Evolutionary conservation across 2,329 filamentous ascomycete genomes (phyloP).

Genomic region (Fusarium subtropicale): DNA sequence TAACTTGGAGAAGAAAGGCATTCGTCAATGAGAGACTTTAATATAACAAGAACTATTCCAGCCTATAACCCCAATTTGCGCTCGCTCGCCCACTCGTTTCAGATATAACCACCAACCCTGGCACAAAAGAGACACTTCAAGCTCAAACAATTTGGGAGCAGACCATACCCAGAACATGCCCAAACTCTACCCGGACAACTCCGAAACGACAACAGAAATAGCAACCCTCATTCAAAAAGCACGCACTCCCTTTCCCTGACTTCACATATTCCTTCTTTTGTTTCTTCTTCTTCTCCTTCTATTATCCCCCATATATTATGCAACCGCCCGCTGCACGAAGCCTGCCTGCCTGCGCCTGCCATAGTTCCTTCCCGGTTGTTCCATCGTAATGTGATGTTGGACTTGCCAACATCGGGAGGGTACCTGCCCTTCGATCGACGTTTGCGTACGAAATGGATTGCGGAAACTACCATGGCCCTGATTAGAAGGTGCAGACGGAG

Average conservation of each 20-base stretch:
- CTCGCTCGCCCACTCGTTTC: conserved; percentile 15
- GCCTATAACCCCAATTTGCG: background rate
- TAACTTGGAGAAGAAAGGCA: background rate
- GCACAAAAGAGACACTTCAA: background rate
- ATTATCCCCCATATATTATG: conserved; percentile 12
- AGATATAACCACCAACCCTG: conserved; percentile 3
- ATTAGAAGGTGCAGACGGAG: background rate
- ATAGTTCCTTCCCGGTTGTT: background rate
- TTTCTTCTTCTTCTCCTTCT: background rate
- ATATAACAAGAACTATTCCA: background rate
- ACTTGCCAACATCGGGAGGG: conserved; percentile 4
- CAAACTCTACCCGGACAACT: background rate
- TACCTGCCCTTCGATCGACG: conserved; percentile 10
- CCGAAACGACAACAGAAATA: conserved; percentile 1
- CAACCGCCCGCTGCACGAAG: conserved; percentile 7
- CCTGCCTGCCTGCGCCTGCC: background rate
- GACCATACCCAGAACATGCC: background rate
- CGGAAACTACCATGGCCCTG: background rate
- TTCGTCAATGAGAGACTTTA: conserved; percentile 6
- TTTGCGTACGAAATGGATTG: background rate
- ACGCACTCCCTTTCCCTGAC: background rate
- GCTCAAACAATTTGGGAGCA: conserved; percentile 18
- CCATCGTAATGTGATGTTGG: background rate
- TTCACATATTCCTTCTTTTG: background rate
- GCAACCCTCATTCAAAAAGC: background rate